Conservation (phyloP, 768 basidiomycete species). For the Mycena chlorophos region DNA sequence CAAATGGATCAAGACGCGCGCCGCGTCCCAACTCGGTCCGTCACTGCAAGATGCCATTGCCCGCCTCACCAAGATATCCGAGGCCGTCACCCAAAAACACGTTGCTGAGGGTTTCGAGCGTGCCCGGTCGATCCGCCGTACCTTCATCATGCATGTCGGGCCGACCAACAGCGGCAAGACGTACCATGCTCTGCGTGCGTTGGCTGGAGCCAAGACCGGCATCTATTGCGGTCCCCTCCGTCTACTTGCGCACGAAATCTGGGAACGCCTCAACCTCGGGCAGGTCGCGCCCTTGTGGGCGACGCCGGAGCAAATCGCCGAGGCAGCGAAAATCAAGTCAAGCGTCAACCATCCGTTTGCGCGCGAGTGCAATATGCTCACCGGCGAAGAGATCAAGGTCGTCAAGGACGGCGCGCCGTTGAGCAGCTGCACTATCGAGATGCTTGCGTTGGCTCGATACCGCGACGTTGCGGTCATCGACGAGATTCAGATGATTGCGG, state of each 20-base stretch:
- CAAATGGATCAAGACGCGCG: constrained; percentile 2
- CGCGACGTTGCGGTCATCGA: constrained; percentile 90
- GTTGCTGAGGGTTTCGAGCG: constrained; percentile 48
- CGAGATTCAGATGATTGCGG: constrained; percentile 95
- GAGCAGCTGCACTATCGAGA: constrained; percentile 91
- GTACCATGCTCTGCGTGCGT: constrained; percentile 84
- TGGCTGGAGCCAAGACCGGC: constrained; percentile 72
- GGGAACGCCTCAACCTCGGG: constrained; percentile 86
- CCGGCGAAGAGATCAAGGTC: constrained; percentile 86
- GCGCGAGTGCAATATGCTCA: constrained; percentile 80
- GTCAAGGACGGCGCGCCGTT: constrained; percentile 58
- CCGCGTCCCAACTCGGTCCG: not conserved
- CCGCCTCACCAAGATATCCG: constrained; percentile 22
- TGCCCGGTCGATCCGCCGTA: constrained; percentile 66
- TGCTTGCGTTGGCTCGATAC: constrained; percentile 50
- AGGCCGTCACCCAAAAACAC: constrained; percentile 42
- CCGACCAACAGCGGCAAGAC: constrained; percentile 99
- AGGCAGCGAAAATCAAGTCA: constrained; percentile 22
- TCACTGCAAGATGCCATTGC: constrained; percentile 21
- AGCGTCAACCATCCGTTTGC: constrained; percentile 49
- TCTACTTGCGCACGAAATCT: constrained; percentile 93
- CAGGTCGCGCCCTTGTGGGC: constrained; percentile 77
- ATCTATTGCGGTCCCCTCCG: constrained; percentile 91
- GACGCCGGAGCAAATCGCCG: constrained; percentile 41
- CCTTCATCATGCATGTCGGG: constrained; percentile 92